Base-by-base conservation (phyloP, 768 basidiomycete genomes). In the Suillus bovinus region DNA sequence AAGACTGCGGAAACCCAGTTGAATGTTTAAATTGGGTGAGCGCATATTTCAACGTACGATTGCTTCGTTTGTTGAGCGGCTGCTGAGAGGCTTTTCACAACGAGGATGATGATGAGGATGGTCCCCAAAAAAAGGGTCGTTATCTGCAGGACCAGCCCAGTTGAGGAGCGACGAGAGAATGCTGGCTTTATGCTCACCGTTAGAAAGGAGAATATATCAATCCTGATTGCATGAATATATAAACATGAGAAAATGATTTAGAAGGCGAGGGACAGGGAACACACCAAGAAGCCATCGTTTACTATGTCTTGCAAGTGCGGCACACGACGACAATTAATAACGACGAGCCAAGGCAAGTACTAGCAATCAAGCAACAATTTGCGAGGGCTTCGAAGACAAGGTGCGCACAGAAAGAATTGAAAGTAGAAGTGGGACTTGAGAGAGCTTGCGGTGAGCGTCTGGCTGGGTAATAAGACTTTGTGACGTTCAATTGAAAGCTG, bases 51-150 rank as follows among this genome's bases (percentile, higher is more conserved):
- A 29, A 80, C 84, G 64, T 67, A 87, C 88, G 78, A 80, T 58
- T 83, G 78, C 72, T 85, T 87, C 0, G 85, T 84, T 1, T 80
- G 77, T 59, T 80, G 71, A 27, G 84, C 68, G 1, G 79, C 74
- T 11, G 80, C 69, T 2, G 82, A 79, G 42, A 86, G 70, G 29
- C 73, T 68, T 52, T 75, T 73, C 2, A 73, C 70, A 24, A 78
- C 67, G 58, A 72, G 75, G 7, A 84, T 46, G 17, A 83, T 66
- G 5, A 76, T 81, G 42, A 82, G 76, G 27, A 86, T 70, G 39
- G 79, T 67, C 0, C 80, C 85, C 34, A 80, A 78, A 62, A 84
- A 75, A 17, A 86, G 62, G 17, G 75, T 66, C 4, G 84, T 64
- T 0, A 83, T 86, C 86, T 87, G 61, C 33, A 61, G n/a, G 17